Conservation (phyloP, 2,329 filamentous ascomycete species). For the Stromatinia cepivora region DNA sequence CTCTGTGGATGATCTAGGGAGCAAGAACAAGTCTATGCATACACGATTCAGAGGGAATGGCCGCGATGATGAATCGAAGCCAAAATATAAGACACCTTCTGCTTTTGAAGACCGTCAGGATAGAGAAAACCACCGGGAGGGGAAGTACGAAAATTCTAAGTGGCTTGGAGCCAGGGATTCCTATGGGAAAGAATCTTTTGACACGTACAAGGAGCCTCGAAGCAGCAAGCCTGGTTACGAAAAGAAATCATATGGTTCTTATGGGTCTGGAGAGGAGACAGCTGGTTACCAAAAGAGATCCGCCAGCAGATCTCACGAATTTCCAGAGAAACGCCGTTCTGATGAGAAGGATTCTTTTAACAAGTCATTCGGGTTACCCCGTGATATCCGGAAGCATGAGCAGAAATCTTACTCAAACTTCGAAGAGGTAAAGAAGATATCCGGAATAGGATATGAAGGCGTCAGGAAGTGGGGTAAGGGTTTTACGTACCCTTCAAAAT, state of each 20-base stretch:
- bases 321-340: background rate
- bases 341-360: background rate
- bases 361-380: background rate
- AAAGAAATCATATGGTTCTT: slow-evolving; percentile 7
- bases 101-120: background rate
- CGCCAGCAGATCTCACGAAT: background rate
- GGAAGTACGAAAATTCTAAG: background rate
- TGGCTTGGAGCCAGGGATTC: background rate
- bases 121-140: background rate
- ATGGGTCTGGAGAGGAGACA: background rate
- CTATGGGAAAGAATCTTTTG: background rate
- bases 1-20: background rate
- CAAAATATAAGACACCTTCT: background rate
- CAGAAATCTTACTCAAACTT: background rate
- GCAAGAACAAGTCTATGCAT: slow-evolving; percentile 3
- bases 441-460: background rate
- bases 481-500: background rate
- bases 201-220: background rate
- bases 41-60: background rate
- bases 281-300: background rate
- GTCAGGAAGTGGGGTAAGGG: background rate
- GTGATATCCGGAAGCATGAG: background rate
- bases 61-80: background rate
- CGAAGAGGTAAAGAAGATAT: background rate
- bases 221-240: background rate